Base-by-base conservation (phyloP, 139 green algal genomes). In the Coccomyxa sp. region DNA sequence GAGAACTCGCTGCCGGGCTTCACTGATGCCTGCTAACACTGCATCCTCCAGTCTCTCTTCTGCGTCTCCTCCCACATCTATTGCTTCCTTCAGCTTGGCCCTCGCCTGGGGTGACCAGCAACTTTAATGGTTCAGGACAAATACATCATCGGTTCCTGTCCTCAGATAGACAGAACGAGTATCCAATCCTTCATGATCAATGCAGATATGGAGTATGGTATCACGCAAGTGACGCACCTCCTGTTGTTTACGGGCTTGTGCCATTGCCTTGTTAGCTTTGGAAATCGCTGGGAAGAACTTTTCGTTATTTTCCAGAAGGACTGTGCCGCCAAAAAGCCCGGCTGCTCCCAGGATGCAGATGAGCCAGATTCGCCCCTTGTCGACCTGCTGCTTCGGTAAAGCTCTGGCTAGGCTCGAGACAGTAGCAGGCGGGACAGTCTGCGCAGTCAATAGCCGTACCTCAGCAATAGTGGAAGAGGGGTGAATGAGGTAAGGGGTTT, bases 281-380 rank as follows among this genome's bases (percentile, higher is more conserved):
- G 81, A 79, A 76, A 97, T 96, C 31, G 94, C 94, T 10, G 94
- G 94, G 79, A 97, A 97, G 76, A 88, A 90, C 0, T 30, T 58
- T 0, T 83, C 80, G 17, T 95, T 95, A 82, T 95, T 96, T 75
- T 97, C 94, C 25, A 90, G 76, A 57, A 92, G 45, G 18, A 97
- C 58, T 25, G 92, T 93, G 12, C 67, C n/a, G 13, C 82, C 85
- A 79, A 96, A 97, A 9, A 97, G 81, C 7, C 82, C 83, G 0
- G 86, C 88, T 1, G 92, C 93, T 13, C 92, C 90, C 13, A 92
- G 86, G 10, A 94, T 84, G 74, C 95, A 90, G 4, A 94, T 59
- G 12, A 89, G 71, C 92, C 93, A 96, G 14, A 96, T 82, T 31
- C 89, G 87, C 0, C 81, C 79, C 87, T 96, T 97, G 81, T 96